These are phyloP conservation scores for Sideroxylon spinosum DNA, from an alignment of 179 eudicot species.

Conservation along the genomic window DNA sequence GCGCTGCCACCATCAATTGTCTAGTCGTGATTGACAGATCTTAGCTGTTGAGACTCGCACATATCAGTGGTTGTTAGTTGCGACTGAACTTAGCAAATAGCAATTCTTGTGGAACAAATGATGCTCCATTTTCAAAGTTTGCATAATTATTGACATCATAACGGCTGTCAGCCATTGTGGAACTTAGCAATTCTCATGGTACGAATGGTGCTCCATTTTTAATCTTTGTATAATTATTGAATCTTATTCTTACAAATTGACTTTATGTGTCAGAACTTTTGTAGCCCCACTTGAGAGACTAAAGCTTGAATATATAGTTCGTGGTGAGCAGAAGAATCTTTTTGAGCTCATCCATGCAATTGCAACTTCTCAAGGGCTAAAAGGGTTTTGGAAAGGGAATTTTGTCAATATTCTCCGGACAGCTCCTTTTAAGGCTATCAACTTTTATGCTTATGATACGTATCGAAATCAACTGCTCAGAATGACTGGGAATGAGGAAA, in stretches of 20 bases:
- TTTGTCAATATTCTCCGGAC: slow-evolving; percentile 93
- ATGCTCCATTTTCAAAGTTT: no score
- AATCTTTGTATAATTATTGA: background rate
- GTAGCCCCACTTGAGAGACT: slow-evolving; percentile 95
- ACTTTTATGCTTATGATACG: slow-evolving; percentile 85
- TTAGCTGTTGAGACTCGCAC: no score
- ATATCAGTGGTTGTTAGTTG: no score
- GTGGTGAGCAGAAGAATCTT: slow-evolving; percentile 73
- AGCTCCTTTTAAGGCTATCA: slow-evolving; percentile 91
- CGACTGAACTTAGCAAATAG: no score
- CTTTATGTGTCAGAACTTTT: slow-evolving; percentile 63
- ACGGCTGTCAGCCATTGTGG: no score
- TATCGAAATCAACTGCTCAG: slow-evolving; percentile 67
- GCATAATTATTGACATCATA: no score
- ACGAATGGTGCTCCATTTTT: background rate
- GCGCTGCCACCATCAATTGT: no score
- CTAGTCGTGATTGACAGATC: no score
- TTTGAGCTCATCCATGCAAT: slow-evolving; percentile 65
- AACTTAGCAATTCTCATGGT: background rate
- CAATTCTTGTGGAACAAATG: no score
- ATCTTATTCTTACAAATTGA: background rate
- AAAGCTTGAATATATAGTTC: slow-evolving; percentile 92
- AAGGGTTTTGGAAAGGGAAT: slow-evolving; percentile 98
- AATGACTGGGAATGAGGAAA: slow-evolving; percentile 67
- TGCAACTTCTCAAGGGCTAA: slow-evolving; percentile 75